A percentile compares a stretch with the other conserved stretches of the same genome.
These are phyloP conservation scores for Cutaneotrichosporon mucoides DNA, from an alignment of 1,284 basidiomycete species.

Conservation along the genomic window DNA sequence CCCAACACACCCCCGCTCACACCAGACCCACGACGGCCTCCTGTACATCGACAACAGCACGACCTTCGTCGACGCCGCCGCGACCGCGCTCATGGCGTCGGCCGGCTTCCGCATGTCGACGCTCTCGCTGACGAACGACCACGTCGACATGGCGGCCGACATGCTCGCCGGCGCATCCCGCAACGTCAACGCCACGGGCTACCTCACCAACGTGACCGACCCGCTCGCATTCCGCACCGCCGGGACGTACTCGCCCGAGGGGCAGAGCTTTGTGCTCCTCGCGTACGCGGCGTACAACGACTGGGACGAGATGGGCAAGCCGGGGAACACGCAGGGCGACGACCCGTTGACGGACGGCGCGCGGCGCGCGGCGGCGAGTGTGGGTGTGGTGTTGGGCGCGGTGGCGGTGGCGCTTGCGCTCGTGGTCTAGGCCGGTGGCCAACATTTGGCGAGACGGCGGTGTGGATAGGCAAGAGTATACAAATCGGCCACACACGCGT, in stretches of 20 bases:
- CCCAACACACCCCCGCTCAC: not conserved
- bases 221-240: slow-evolving; percentile 57
- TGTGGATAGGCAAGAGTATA: too few relatives aligned
- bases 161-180: slow-evolving; percentile 36
- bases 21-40: slow-evolving; percentile 57
- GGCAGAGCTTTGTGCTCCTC: slow-evolving; percentile 66
- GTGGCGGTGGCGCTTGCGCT: too few relatives aligned
- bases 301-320: slow-evolving; percentile 58
- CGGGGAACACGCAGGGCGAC: slow-evolving; percentile 48
- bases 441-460: too few relatives aligned
- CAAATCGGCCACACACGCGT: too few relatives aligned
- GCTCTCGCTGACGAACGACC: slow-evolving; percentile 40
- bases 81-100: slow-evolving; percentile 69
- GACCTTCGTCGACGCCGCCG: slow-evolving; percentile 70
- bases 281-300: slow-evolving; percentile 68
- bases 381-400: not conserved
- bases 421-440: too few relatives aligned
- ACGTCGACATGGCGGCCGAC: slow-evolving; percentile 33
- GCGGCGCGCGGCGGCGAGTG: not conserved
- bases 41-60: slow-evolving; percentile 59
- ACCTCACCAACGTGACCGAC: slow-evolving; percentile 67
- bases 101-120: slow-evolving; percentile 60
- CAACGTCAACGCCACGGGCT: slow-evolving; percentile 53
- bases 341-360: slow-evolving; percentile 15
- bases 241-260: slow-evolving; percentile 58